phyloP scores from a whole-genome alignment of 768 basidiomycete genomes.

The Rhizopogon rudus region DNA sequence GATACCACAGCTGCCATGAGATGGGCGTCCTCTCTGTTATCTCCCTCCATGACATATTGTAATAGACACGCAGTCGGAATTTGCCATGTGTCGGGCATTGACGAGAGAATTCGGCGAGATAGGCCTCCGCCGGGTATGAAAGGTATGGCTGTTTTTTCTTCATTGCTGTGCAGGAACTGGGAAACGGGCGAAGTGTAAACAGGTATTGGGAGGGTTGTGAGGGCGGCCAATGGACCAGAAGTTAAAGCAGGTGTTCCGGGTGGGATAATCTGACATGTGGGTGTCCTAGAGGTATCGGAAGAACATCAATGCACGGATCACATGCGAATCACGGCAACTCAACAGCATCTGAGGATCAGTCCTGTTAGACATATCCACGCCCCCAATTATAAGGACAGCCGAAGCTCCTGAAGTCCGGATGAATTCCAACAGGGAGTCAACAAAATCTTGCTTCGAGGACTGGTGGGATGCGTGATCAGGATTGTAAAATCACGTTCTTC shows the following conservation, averaged over 20 bases:
- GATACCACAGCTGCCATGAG: slow-evolving; percentile 51
- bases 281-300: slow-evolving; percentile 39
- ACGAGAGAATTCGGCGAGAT: slow-evolving; percentile 57
- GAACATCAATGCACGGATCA: not conserved
- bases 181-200: slow-evolving; percentile 46
- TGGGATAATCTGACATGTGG: slow-evolving; percentile 56
- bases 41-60: slow-evolving; percentile 79
- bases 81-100: slow-evolving; percentile 45
- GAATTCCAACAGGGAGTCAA: slow-evolving; percentile 53
- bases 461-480: slow-evolving; percentile 21
- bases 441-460: slow-evolving; percentile 67
- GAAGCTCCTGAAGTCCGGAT: slow-evolving; percentile 43
- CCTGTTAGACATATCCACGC: slow-evolving; percentile 70
- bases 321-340: slow-evolving; percentile 16
- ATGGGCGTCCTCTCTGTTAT: slow-evolving; percentile 70
- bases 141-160: slow-evolving; percentile 38
- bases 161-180: slow-evolving; percentile 25
- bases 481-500: not conserved
- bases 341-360: slow-evolving; percentile 78
- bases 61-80: slow-evolving; percentile 56
- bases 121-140: slow-evolving; percentile 81
- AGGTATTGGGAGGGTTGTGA: slow-evolving; percentile 47
- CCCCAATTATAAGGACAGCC: slow-evolving; percentile 61
- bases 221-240: slow-evolving; percentile 37
- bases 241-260: slow-evolving; percentile 38